phyloP scores from a whole-genome alignment of 164 flowering plant species.

The Akebia trifoliata region DNA sequence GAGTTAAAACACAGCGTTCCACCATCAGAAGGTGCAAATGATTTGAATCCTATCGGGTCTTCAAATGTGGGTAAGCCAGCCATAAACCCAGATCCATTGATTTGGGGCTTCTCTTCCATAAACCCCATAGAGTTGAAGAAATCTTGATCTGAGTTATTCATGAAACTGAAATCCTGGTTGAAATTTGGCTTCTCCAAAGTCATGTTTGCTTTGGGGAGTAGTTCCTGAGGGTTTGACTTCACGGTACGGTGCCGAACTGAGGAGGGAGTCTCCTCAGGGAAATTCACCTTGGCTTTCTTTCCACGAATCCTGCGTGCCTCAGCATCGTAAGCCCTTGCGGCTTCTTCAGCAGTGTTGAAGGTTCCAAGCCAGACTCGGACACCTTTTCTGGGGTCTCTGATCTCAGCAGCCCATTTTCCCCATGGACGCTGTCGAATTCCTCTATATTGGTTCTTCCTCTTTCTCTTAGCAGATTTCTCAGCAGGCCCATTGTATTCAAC shows the following conservation, averaged over 20 bases:
- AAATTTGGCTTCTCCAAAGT: slow-evolving; percentile 24
- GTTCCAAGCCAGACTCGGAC: slow-evolving; percentile 99
- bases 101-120: slow-evolving; percentile 54
- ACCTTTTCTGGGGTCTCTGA: slow-evolving; percentile 93
- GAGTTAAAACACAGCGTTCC: slow-evolving; percentile 40
- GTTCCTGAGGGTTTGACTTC: slow-evolving; percentile 33
- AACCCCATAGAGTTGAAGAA: slow-evolving; percentile 28
- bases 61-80: slow-evolving; percentile 21
- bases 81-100: slow-evolving; percentile 27
- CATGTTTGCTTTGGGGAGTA: slow-evolving; percentile 20
- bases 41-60: slow-evolving; percentile 22
- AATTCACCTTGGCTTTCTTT: slow-evolving; percentile 93
- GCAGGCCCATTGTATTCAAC: slow-evolving; percentile 51
- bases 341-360: slow-evolving; percentile 97
- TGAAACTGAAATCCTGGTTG: slow-evolving; percentile 27
- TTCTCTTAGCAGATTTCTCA: slow-evolving; percentile 71
- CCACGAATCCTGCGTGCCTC: slow-evolving; percentile 94
- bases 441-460: slow-evolving; percentile 93
- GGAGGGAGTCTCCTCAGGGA: slow-evolving; percentile 57
- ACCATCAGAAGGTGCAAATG: slow-evolving; percentile 29
- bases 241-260: slow-evolving; percentile 29
- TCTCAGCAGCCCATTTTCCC: slow-evolving; percentile 99
- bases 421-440: slow-evolving; percentile 98
- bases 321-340: slow-evolving; percentile 97
- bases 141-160: slow-evolving; percentile 28